Evolutionary conservation across 2,329 filamentous ascomycete species (phyloP).

Genomic region (Diaporthe citri): DNA sequence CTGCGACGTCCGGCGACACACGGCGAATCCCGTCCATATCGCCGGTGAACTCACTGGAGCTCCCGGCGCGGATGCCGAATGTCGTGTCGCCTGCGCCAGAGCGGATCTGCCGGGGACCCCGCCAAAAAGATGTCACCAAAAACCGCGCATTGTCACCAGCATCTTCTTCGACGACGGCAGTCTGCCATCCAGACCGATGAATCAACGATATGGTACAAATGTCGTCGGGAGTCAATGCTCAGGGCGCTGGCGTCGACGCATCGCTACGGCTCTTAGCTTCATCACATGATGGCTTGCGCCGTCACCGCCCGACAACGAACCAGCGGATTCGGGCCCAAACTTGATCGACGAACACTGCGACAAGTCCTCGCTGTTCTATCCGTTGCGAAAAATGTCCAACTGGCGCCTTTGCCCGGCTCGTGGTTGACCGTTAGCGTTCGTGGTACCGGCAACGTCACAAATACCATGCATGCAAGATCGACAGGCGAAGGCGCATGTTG

Average conservation of each 20-base stretch:
- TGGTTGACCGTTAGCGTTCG: not conserved
- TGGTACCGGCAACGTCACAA: not conserved
- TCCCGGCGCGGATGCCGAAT: not conserved
- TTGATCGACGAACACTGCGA: not conserved
- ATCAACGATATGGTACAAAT: not conserved
- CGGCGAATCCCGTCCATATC: not conserved
- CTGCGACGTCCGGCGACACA: not conserved
- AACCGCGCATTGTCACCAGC: not conserved
- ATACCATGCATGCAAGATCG: constrained; percentile 20
- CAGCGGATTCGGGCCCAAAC: not conserved
- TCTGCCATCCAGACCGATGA: not conserved
- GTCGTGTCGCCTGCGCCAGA: not conserved
- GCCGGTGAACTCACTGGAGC: not conserved
- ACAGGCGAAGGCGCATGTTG: constrained; percentile 10
- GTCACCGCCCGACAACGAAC: not conserved
- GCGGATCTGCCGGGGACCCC: constrained; percentile 7
- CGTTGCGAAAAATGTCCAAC: too few species aligned
- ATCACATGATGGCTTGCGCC: not conserved
- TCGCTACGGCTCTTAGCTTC: not conserved
- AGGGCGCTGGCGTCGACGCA: not conserved
- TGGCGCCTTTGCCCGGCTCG: not conserved
- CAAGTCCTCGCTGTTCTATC: not conserved
- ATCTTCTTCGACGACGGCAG: not conserved
- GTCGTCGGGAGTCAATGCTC: not conserved
- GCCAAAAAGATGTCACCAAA: not conserved